Evolutionary conservation across 805 yeast species (phyloP), one percentile per base, ranked within the genome.

Genomic region (Wickerhamomyces alni): DNA sequence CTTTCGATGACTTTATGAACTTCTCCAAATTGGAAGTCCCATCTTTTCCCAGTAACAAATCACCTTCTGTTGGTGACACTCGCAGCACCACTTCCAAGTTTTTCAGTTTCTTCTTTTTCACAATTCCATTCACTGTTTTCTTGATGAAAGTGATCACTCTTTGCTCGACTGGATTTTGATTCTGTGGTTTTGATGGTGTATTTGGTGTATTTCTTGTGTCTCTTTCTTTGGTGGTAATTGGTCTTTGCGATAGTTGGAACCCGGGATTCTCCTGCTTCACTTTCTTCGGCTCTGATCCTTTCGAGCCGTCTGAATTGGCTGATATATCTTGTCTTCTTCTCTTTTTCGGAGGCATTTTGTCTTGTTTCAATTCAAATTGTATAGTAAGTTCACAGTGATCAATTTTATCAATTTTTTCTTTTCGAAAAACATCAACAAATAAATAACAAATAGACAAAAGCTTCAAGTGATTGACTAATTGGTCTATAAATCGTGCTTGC

Each of bases 51-150:
- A 34, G 36, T 8, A 40, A 21, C 10, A 46, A 16, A n/a, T 43
- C 43, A 6, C 44, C 44, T 30, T 47, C 49, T 2, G 49, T 41
- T 13, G 19, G 27, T 6, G 50, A 41, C 2, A 47, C 26, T 7
- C 37, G 25, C 2, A 48, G 13, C 15, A 24, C 6, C 11, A 19
- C 24, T 24, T 2, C 33, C 35, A 3, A 5, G 28, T 25, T 15
- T 38, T 4, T 35, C 38, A 10, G 26, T 18, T 13, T 8, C 7
- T 32, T 34, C 15, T 15, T 12, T 31, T 37, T 39, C 1, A 31
- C 18, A 17, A 13, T 11, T 9, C 17, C 19, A n/a, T 11, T 21
- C 8, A 18, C 25, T 11, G 29, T 31, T 19, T n/a, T 30, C 22
- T 26, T 25, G 12, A 42, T 36, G 28, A 24, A 19, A 13, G 33